phyloP scores from a whole-genome alignment of 805 yeast genomes.

The Nakazawaea anatomiae region DNA sequence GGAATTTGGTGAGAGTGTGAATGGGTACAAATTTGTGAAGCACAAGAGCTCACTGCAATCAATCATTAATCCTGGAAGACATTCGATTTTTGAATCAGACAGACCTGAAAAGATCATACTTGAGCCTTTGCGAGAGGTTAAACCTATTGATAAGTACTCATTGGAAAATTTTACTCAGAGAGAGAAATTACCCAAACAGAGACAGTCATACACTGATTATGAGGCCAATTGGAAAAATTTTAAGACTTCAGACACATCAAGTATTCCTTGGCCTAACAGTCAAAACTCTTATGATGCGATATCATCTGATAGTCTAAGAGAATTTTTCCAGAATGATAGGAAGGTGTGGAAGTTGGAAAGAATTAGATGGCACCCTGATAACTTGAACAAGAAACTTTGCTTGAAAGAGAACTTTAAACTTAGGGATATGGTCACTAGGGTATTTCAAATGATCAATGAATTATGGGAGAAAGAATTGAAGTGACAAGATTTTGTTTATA shows the following conservation, averaged over 20 bases:
- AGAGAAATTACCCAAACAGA: neutral
- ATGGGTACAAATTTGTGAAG: slow-evolving; percentile 39
- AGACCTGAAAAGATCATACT: slow-evolving; percentile 13
- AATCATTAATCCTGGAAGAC: slow-evolving; percentile 6
- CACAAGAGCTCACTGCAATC: slow-evolving; percentile 14
- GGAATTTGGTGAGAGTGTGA: slow-evolving; percentile 31
- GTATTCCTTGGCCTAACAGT: slow-evolving; percentile 25
- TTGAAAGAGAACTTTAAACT: slow-evolving; percentile 9
- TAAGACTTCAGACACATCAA: slow-evolving; percentile 10
- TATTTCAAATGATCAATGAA: slow-evolving; percentile 37
- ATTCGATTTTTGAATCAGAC: slow-evolving; percentile 5
- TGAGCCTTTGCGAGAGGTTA: slow-evolving; percentile 8
- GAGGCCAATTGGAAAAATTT: slow-evolving; percentile 22
- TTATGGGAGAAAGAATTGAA: slow-evolving; percentile 24
- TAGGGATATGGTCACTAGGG: slow-evolving; percentile 27
- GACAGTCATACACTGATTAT: slow-evolving; percentile 19
- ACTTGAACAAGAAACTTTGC: slow-evolving; percentile 33
- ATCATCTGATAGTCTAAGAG: slow-evolving; percentile 7
- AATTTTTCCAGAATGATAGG: slow-evolving; percentile 14
- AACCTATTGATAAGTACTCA: slow-evolving; percentile 2
- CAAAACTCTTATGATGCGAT: slow-evolving; percentile 26
- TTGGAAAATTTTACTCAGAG: neutral
- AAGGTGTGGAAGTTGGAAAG: slow-evolving; percentile 40
- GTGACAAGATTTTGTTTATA: neutral
- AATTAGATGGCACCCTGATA: slow-evolving; percentile 69